Evolutionary conservation across 305 asterid species (phyloP), one percentile per base, ranked within the genome.

Genomic region (Fraxinus ornus): DNA sequence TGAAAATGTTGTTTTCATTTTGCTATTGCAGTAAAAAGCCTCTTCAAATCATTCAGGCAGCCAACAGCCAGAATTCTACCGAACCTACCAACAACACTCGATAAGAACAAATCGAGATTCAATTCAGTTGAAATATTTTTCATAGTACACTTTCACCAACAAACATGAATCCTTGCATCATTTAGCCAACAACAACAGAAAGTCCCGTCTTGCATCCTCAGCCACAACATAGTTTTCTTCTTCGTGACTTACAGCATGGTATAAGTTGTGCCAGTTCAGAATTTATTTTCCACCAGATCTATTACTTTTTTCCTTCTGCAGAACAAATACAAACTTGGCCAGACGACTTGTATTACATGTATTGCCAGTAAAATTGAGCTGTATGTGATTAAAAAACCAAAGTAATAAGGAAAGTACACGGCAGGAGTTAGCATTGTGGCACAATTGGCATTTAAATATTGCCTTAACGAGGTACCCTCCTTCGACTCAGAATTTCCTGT

Each of bases 401-500:
- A 72, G 47, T 72, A 72, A 15, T 2, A 72, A 72, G 76, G 12
- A 32, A 17, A 72, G 35, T 66, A 66, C 74, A 72, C 2, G 47
- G 47, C 76, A 17, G 76, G 47, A 33, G 76, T 32, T 72, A 15
- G 47, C 6, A 19, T 13, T 21, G 39, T 32, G 80, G 9, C 49
- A 57, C 33, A n/a, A 55, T 33, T 49, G 73, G 41, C 17, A 32
- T 55, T 15, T 55, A n/a, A n/a, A 78, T 28, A 57, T 26, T 66
- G 83, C 80, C 84, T 89, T 82, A 93, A 72, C 92, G 92, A 24
- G 86, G 89, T 72, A 88, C 92, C 91, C 97, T 87, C 86, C 88
- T 91, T 83, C 94, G 87, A 84, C 92, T 91, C 76, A 91, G 86
- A 82, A 91, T 90, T 83, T 91, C 94, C 87, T 91, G 94, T 90